Base-by-base conservation (phyloP, 1,284 basidiomycete genomes). In the Ganoderma resinaceum region DNA sequence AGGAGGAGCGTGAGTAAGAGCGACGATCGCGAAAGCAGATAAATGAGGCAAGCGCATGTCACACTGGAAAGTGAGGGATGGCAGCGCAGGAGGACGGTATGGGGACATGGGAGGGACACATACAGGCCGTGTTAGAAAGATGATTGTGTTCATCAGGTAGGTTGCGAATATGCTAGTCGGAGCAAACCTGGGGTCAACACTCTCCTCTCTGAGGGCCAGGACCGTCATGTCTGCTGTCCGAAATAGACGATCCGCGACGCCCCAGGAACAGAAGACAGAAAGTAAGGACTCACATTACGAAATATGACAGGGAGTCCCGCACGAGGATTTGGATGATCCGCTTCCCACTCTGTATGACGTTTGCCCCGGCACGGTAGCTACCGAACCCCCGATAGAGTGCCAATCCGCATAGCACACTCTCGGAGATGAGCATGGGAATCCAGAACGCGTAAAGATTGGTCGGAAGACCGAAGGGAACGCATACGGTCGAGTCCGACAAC, bases 401-500 rank as follows among this genome's bases (percentile, higher is more conserved):
- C 61, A 89, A 77, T 2, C 70, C 74, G 68, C 86, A 89, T 0
- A 89, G 79, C 0, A 89, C 74, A 65, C 78, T 83, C 72, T 89
- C 88, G 40, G 85, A 88, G 1, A 79, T 74, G 16, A 90, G 79
- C 68, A 88, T 83, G 0, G 88, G 88, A 55, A 89, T 83, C 88
- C 88, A 90, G 75, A 87, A 89, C 20, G 82, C 78, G 71, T 82
- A 89, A 75, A 88, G 86, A 53, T 82, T 78, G 6, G 68, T 57
- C 5, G 84, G 79, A 1, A 86, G 72, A 29, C 77, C 74, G 11
- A 67, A 60, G 3, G 85, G 82, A 1, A 81, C 68, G 74, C 87
- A 90, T 70, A 85, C 85, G 14, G 75, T 75, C 16, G 78, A 67
- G n/a, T 68, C 80, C 4, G 62, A 80, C 65, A 73, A 58, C 62